Conservation (phyloP, 2,329 filamentous ascomycete genomes). For the Byssochlamys sp. region DNA sequence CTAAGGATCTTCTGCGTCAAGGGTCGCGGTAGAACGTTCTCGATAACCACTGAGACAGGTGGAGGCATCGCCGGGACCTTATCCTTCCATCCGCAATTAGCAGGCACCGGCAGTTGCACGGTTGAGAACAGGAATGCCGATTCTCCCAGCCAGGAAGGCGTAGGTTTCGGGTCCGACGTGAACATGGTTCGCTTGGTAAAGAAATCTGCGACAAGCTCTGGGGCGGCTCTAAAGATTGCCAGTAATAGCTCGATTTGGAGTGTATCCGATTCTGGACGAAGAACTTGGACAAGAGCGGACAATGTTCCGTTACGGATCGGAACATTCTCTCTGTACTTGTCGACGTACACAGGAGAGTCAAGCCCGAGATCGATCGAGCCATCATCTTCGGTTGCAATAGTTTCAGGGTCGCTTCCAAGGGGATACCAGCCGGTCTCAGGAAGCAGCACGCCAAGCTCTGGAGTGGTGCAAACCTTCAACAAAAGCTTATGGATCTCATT, state of each 20-base stretch:
- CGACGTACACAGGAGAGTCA: constrained; percentile 60
- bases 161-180: constrained; percentile 80
- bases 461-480: constrained; percentile 61
- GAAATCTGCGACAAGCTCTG: constrained; percentile 80
- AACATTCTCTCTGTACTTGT: constrained; percentile 55
- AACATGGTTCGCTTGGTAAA: constrained; percentile 73
- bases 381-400: constrained; percentile 38
- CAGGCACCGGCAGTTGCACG: constrained; percentile 64
- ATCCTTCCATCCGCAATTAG: constrained; percentile 58
- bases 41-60: constrained; percentile 66
- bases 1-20: constrained; percentile 69
- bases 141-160: constrained; percentile 89
- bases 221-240: constrained; percentile 67
- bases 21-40: constrained; percentile 75
- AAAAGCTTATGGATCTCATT: constrained; percentile 68
- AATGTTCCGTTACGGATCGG: constrained; percentile 71
- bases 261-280: constrained; percentile 73
- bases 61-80: constrained; percentile 61
- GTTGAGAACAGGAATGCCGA: constrained; percentile 77
- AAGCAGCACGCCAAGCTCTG: constrained; percentile 63
- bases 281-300: constrained; percentile 64
- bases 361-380: constrained; percentile 53
- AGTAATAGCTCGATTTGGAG: constrained; percentile 74
- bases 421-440: constrained; percentile 79
- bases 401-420: constrained; percentile 53